These are phyloP conservation scores for Huntiella abstrusa DNA, from an alignment of 2,329 filamentous ascomycete species.

Conservation along the genomic window DNA sequence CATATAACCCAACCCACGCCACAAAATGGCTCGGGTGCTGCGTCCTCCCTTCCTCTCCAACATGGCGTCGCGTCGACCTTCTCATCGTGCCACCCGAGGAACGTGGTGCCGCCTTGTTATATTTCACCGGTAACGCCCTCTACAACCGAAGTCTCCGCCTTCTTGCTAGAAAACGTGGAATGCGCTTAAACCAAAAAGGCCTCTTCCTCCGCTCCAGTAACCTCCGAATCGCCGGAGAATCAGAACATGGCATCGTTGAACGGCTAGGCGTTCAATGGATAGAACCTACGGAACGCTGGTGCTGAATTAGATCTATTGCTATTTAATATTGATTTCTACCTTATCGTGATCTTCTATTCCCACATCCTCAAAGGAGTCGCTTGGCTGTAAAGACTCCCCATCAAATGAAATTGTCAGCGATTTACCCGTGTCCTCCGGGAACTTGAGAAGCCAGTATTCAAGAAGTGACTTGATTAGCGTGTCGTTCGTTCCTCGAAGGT, in stretches of 20 bases:
- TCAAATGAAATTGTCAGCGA: conserved; percentile 52
- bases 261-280: conserved; percentile 70
- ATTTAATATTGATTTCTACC: conserved; percentile 48
- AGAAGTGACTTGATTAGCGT: conserved; percentile 46
- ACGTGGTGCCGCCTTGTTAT: conserved; percentile 71
- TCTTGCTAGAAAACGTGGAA: conserved; percentile 59
- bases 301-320: conserved; percentile 24
- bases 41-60: conserved; percentile 33
- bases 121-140: conserved; percentile 89
- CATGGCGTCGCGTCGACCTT: conserved; percentile 72
- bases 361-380: conserved; percentile 40
- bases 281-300: conserved; percentile 57
- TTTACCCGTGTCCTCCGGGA: conserved; percentile 30
- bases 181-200: conserved; percentile 71
- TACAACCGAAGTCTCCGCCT: conserved; percentile 79
- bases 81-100: conserved; percentile 64
- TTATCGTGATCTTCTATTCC: conserved; percentile 59
- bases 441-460: conserved; percentile 37
- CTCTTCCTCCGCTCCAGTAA: conserved; percentile 35
- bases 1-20: conserved; percentile 21
- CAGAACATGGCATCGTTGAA: conserved; percentile 64
- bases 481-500: conserved; percentile 30
- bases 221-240: conserved; percentile 45
- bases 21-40: conserved; percentile 77
- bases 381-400: conserved; percentile 48